Evolutionary conservation across 2,329 filamentous ascomycete species (phyloP), one percentile per base, ranked within the genome.

Genomic region (Claviceps fusiformis): DNA sequence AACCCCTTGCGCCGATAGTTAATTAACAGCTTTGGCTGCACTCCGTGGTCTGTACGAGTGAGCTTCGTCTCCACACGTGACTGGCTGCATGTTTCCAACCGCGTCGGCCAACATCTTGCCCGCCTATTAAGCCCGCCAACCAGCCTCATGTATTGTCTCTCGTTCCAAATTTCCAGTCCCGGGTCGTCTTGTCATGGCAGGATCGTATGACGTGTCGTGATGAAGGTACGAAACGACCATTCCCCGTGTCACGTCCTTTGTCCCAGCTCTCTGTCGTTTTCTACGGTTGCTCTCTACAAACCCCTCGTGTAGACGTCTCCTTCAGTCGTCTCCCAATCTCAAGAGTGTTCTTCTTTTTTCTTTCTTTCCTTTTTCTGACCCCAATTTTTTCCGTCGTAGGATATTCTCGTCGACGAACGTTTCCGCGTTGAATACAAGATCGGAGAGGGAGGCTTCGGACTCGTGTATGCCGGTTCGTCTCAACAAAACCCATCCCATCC

Each of bases 401-500:
- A 52, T 27, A 49, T 53, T 4, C 35, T 55, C 33, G 19, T 55
- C 9, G n/a, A 53, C 29, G 31, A 37, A 9, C 46, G 29, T 24
- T 53, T 50, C 9, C 44, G 31, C 7, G n/a, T 50, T n/a, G 50
- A 53, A 5, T 33, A 27, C 29, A 53, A 49, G 45, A 50, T 55
- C 27, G 54, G 50, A 7, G 10, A 55, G 31, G 54, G 54, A 19
- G 54, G 54, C 43, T 55, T 53, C 7, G 54, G 54, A 9, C 39
- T 53, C 39, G 54, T 55, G 8, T 55, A 55, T 24, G 33, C 27
- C 24, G 54, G 54, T 53, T 27, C 19, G 48, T 47, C 24, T 41
- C 39, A 11, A 45, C 19, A 19, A 15, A 19, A 19, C 19, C 19
- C 19, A 19, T 19, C 19, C 43, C n/a, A 10, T 11, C 35, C 8